A percentile compares a stretch with the other conserved stretches of the same genome.
Conservation (phyloP, 140 eudicot genomes). For the Senecio squalidus region DNA sequence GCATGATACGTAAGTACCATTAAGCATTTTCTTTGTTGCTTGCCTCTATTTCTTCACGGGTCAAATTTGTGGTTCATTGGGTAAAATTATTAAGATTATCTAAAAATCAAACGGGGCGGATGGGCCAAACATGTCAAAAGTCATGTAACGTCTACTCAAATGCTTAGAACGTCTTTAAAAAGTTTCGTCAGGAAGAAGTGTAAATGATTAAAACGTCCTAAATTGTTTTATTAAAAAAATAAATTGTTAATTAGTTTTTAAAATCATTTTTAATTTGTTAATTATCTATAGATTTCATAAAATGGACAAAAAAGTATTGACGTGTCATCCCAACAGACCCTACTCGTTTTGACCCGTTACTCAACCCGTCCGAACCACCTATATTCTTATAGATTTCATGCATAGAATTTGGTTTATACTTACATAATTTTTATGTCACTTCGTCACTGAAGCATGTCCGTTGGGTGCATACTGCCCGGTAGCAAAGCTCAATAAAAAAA, state of each 20-base stretch:
- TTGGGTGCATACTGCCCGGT: conserved; percentile 79
- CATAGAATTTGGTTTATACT: not conserved
- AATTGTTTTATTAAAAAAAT: no score
- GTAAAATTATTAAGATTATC: no score
- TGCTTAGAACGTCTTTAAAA: not conserved
- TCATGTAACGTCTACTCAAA: not conserved
- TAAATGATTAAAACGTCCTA: no score
- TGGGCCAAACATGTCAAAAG: not conserved
- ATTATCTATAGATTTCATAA: no score
- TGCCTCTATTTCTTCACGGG: not conserved
- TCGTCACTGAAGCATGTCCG: conserved; percentile 70
- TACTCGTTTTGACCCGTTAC: no score
- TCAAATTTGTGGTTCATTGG: not conserved
- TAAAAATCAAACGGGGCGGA: not conserved
- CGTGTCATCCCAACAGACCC: no score
- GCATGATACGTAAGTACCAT: conserved; percentile 82
- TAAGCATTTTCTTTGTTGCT: conserved; percentile 4
- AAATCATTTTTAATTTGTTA: no score
- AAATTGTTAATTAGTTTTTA: no score
- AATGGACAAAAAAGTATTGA: no score
- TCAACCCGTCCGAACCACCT: no score
- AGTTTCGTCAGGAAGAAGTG: no score
- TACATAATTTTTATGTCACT: not conserved
- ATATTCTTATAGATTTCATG: not conserved
- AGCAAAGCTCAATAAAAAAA: conserved; percentile 45